Conservation (phyloP, 106 monocot species). For the Dendrobium nobile region DNA sequence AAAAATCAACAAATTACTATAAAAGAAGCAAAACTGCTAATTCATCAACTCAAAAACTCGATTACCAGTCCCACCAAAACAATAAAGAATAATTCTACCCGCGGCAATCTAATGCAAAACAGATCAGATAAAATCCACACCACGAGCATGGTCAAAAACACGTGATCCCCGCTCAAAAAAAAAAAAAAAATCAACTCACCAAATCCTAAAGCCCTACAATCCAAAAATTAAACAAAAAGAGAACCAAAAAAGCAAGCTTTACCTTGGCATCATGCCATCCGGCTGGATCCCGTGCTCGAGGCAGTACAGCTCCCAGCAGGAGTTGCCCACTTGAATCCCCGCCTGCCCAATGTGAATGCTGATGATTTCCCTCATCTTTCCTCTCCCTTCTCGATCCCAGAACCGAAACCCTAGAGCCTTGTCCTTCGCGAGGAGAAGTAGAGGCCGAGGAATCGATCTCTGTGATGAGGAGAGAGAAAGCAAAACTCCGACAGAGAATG, state of each 20-base stretch:
- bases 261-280: constrained; percentile 28
- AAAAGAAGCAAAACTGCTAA: background rate
- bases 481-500: no score
- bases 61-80: background rate
- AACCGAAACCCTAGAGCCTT: constrained; percentile 16
- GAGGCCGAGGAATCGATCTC: background rate
- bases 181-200: background rate
- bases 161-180: background rate
- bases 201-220: background rate
- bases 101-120: background rate
- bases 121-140: background rate
- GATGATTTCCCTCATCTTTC: constrained; percentile 25
- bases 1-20: no score
- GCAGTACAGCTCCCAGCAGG: constrained; percentile 33
- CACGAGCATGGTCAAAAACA: background rate
- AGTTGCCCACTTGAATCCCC: constrained; percentile 31
- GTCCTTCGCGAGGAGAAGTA: background rate
- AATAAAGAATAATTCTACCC: background rate
- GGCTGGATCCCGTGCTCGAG: constrained; percentile 34
- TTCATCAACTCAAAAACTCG: background rate
- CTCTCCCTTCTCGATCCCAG: constrained; percentile 8
- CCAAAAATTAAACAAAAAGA: background rate
- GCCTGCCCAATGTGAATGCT: constrained; percentile 32
- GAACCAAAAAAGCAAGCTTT: background rate
- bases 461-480: background rate